Percentiles rank a stretch among this genome's conserved stretches.
Conservation (phyloP, 108 stramenopile genomes). For the Poteriospumella lacustris region DNA sequence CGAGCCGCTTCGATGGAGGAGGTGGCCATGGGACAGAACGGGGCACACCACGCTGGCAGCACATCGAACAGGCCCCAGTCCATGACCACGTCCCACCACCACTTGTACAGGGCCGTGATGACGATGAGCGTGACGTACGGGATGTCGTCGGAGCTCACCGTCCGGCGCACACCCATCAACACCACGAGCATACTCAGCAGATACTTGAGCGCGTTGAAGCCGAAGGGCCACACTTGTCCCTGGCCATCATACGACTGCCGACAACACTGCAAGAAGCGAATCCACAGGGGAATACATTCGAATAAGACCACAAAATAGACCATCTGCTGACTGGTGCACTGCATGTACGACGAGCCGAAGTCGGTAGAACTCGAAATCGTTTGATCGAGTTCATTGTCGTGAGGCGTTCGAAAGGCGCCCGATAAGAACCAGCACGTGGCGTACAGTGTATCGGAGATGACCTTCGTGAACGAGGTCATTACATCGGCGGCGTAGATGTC, state of each 20-base stretch:
- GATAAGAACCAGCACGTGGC: constrained; percentile 69
- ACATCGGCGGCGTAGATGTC: constrained; percentile 61
- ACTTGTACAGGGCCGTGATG: constrained; percentile 69
- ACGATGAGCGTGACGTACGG: constrained; percentile 76
- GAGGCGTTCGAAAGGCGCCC: constrained; percentile 65
- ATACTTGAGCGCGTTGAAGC: constrained; percentile 81
- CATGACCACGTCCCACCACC: constrained; percentile 84
- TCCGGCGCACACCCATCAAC: neutral
- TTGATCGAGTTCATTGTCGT: no score
- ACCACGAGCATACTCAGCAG: constrained; percentile 56
- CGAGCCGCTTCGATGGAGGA: neutral
- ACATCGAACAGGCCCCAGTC: constrained; percentile 64
- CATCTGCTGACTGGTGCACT: no score
- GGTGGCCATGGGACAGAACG: constrained; percentile 26
- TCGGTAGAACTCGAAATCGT: no score
- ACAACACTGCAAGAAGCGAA: constrained; percentile 87
- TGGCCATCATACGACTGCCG: constrained; percentile 71
- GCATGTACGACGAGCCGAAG: no score
- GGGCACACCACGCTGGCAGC: neutral
- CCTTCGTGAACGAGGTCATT: constrained; percentile 74
- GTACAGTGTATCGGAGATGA: constrained; percentile 81
- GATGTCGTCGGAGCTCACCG: constrained; percentile 52
- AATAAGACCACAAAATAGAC: no score
- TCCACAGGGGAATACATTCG: constrained; percentile 70
- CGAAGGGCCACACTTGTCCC: constrained; percentile 67